phyloP scores from a whole-genome alignment of 169 alveolate species.

The Fabrea salina region DNA sequence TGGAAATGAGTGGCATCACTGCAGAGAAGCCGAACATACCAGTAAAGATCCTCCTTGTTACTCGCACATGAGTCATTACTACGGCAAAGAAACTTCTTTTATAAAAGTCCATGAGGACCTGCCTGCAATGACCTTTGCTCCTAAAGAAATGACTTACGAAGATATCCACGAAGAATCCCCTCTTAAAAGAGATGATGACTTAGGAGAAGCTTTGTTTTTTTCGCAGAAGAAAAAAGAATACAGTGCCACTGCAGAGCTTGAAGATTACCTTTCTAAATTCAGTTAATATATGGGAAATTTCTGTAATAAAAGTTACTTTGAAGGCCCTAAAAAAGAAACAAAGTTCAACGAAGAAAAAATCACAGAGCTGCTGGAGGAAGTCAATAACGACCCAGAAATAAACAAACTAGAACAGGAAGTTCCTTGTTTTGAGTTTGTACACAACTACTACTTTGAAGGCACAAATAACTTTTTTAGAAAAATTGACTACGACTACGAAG shows the following conservation, averaged over 20 bases:
- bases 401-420: background rate
- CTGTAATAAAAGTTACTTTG: background rate
- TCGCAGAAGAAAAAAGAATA: background rate
- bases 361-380: background rate
- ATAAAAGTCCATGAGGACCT: background rate
- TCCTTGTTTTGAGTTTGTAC: background rate
- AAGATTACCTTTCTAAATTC: background rate
- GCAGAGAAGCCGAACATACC: background rate
- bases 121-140: background rate
- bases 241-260: background rate
- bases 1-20: constrained; percentile 2
- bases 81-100: background rate
- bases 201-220: background rate
- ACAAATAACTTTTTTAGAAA: background rate
- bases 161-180: background rate
- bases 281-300: background rate
- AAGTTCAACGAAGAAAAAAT: background rate
- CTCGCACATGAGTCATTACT: background rate
- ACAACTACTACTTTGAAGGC: background rate
- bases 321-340: background rate
- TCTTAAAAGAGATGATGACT: background rate
- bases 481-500: background rate
- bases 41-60: background rate
- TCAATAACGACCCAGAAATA: background rate
- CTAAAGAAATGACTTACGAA: background rate